Evolutionary conservation across 345 rosid species (phyloP).

Genomic region (Gossypium raimondii): DNA sequence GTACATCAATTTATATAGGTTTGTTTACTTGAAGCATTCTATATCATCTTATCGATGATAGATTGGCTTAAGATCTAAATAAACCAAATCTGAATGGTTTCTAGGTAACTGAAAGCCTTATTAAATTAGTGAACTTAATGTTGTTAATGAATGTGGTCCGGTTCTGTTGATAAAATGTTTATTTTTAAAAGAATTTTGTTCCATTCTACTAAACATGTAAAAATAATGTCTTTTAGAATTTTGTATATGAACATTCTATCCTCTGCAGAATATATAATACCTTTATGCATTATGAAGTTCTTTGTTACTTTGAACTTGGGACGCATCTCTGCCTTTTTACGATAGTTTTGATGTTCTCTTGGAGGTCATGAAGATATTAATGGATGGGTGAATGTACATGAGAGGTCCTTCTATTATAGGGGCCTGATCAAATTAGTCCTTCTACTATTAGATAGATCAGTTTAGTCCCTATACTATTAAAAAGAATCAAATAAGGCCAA

Average conservation of each 20-base stretch:
- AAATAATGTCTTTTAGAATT: background rate
- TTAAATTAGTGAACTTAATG: background rate
- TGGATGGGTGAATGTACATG: no score
- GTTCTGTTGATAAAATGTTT: background rate
- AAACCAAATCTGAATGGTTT: slow-evolving; percentile 2
- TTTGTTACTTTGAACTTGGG: background rate
- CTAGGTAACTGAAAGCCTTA: background rate
- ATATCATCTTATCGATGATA: background rate
- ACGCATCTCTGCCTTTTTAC: background rate
- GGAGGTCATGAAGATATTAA: background rate
- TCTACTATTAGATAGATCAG: no score
- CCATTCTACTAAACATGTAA: background rate
- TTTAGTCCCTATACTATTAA: no score
- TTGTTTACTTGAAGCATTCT: background rate
- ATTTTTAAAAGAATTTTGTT: background rate
- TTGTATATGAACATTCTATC: background rate
- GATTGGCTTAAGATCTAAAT: background rate
- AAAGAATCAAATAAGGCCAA: no score
- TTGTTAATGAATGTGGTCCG: background rate
- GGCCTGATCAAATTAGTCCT: no score
- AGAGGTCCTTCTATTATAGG: no score
- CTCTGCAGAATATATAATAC: background rate
- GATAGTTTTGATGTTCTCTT: background rate
- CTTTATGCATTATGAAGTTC: background rate
- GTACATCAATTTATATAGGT: background rate